phyloP scores from a whole-genome alignment of 768 basidiomycete species.

The Roridomyces roridus region DNA sequence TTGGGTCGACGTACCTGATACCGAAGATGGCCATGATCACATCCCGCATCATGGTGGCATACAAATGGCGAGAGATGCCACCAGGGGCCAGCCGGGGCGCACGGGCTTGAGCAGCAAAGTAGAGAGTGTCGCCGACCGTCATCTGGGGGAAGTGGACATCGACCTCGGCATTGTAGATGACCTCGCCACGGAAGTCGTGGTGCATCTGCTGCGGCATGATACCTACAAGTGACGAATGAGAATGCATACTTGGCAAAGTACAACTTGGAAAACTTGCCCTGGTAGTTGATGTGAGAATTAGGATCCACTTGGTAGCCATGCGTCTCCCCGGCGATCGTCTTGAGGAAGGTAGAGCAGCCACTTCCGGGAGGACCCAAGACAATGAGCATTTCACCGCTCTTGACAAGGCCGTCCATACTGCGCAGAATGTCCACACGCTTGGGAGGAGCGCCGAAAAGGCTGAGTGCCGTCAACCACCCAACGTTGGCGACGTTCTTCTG shows the following conservation, averaged over 20 bases:
- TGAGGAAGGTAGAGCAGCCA: slow-evolving; percentile 56
- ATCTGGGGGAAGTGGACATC: slow-evolving; percentile 60
- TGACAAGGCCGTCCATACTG: slow-evolving; percentile 52
- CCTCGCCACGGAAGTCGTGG: slow-evolving; percentile 53
- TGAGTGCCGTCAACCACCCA: neutral
- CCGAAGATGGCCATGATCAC: slow-evolving; percentile 63
- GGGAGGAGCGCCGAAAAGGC: neutral
- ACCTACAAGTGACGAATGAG: too few relatives aligned
- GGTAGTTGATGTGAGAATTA: slow-evolving; percentile 26
- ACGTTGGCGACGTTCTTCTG: slow-evolving; percentile 48
- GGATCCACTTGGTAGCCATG: neutral
- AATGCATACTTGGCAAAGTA: too few relatives aligned
- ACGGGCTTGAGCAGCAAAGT: slow-evolving; percentile 59
- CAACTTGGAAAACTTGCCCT: slow-evolving; percentile 34
- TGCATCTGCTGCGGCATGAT: slow-evolving; percentile 34
- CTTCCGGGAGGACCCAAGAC: slow-evolving; percentile 42
- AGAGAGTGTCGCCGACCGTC: slow-evolving; percentile 52
- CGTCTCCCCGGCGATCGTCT: slow-evolving; percentile 45
- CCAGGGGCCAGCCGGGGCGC: slow-evolving; percentile 42
- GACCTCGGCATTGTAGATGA: slow-evolving; percentile 47
- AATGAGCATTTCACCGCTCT: slow-evolving; percentile 60
- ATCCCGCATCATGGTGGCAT: slow-evolving; percentile 43
- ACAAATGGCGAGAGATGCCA: slow-evolving; percentile 38
- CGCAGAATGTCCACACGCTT: slow-evolving; percentile 43
- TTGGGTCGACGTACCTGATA: too few relatives aligned